phyloP scores from a whole-genome alignment of 2,329 filamentous ascomycete genomes.

The Coniochaeta sp. region DNA sequence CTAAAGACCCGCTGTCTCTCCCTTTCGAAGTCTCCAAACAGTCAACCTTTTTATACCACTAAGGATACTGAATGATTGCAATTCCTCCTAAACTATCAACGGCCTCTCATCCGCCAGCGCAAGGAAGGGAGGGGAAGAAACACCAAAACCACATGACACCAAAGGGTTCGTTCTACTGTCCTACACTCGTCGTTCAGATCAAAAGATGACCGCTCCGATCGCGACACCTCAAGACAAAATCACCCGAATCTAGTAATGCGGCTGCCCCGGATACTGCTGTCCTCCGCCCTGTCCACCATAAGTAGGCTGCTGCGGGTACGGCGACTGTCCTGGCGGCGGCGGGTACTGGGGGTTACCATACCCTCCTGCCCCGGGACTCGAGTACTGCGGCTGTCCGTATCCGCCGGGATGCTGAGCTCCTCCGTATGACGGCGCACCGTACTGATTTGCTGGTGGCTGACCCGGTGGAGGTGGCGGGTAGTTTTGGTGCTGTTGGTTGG shows the following conservation, averaged over 20 bases:
- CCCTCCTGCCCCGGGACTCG: background rate
- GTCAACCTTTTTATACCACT: background rate
- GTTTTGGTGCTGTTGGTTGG: constrained; percentile 15
- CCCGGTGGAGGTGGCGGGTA: constrained; percentile 12
- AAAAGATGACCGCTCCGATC: background rate
- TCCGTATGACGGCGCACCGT: constrained; percentile 17
- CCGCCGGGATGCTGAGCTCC: constrained; percentile 16
- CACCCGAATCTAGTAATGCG: background rate
- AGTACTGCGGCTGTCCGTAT: constrained; percentile 21
- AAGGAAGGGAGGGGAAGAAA: background rate
- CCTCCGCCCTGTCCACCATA: constrained; percentile 4
- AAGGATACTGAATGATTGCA: background rate
- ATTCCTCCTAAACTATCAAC: background rate
- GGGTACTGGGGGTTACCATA: constrained; percentile 3
- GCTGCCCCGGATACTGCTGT: background rate
- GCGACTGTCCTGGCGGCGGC: background rate
- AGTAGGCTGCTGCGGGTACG: constrained; percentile 2
- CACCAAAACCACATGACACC: background rate
- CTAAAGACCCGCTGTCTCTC: background rate
- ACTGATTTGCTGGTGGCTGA: constrained; percentile 12
- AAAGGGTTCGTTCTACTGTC: background rate
- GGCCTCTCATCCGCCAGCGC: background rate
- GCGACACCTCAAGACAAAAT: background rate
- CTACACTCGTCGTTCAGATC: background rate
- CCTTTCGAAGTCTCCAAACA: background rate